A percentile compares a stretch with the other conserved stretches of the same genome.
phyloP scores from a whole-genome alignment of 148 eudicot genomes.

The Vaccinium macrocarpon region DNA sequence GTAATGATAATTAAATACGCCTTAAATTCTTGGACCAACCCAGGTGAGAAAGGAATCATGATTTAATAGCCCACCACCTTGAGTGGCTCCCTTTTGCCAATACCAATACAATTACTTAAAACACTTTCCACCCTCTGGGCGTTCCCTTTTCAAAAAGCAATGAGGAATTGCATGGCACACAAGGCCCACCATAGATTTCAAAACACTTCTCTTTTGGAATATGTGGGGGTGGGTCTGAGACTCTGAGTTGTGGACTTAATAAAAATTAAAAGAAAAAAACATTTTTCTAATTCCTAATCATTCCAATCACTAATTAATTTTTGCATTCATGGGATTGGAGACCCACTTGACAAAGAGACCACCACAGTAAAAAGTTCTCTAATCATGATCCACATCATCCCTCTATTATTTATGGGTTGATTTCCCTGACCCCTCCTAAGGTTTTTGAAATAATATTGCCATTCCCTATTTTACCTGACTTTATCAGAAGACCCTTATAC shows the following conservation, averaged over 20 bases:
- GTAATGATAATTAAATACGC: not conserved
- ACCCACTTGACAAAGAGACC: slow-evolving; percentile 21
- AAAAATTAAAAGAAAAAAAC: not conserved
- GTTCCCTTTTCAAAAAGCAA: slow-evolving; percentile 23
- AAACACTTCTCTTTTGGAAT: slow-evolving; percentile 4
- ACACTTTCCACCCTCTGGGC: slow-evolving; percentile 9
- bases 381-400: slow-evolving; percentile 15
- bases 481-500: no score
- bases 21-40: not conserved
- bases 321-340: slow-evolving; percentile 26
- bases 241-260: not conserved
- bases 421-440: no score
- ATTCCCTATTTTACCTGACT: no score
- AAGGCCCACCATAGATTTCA: slow-evolving; percentile 14
- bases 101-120: not conserved
- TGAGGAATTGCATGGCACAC: slow-evolving; percentile 1
- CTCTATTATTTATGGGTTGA: not conserved
- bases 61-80: slow-evolving; percentile 12
- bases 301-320: slow-evolving; percentile 16
- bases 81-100: slow-evolving; percentile 16
- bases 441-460: no score
- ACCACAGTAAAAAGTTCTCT: not conserved
- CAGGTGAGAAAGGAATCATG: slow-evolving; percentile 21
- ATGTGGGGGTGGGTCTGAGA: not conserved
- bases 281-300: slow-evolving; percentile 17